These are phyloP conservation scores for Exidia glandulosa DNA, from an alignment of 768 basidiomycete species.

Conservation along the genomic window DNA sequence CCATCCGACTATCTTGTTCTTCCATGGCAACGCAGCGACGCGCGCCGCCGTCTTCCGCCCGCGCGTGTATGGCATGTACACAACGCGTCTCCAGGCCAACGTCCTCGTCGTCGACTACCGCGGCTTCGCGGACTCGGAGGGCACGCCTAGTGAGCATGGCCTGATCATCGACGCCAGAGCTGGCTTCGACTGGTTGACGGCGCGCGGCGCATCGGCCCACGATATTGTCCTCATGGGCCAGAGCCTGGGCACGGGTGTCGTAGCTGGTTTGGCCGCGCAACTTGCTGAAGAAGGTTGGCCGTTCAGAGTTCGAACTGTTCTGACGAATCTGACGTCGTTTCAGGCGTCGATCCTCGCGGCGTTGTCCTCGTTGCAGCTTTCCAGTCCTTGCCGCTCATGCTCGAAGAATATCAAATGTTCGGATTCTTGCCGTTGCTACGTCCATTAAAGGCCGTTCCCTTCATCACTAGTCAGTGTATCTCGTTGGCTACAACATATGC, in stretches of 20 bases:
- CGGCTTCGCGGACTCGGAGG: conserved; percentile 82
- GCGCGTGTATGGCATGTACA: conserved; percentile 53
- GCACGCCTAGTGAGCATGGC: conserved; percentile 65
- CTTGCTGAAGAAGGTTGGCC: conserved; percentile 27
- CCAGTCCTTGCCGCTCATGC: conserved; percentile 43
- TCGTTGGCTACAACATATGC: neutral
- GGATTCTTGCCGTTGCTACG: conserved; percentile 60
- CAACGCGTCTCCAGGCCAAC: conserved; percentile 57
- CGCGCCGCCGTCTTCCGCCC: conserved; percentile 60
- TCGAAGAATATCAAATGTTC: conserved; percentile 58
- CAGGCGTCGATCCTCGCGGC: conserved; percentile 26
- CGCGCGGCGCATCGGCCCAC: conserved; percentile 42
- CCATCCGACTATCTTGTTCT: conserved; percentile 74
- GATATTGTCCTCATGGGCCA: conserved; percentile 73
- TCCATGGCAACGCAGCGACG: conserved; percentile 85
- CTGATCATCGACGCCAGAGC: conserved; percentile 61
- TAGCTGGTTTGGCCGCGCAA: conserved; percentile 27
- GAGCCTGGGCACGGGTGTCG: conserved; percentile 81
- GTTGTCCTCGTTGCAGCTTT: conserved; percentile 47
- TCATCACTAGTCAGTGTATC: conserved; percentile 43
- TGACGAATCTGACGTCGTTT: neutral
- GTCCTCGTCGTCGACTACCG: conserved; percentile 85
- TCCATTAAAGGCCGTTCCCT: conserved; percentile 56
- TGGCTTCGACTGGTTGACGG: conserved; percentile 68
- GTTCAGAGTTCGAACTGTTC: neutral